Evolutionary conservation across 345 rosid genomes (phyloP).

Genomic region (Dipteronia dyeriana): DNA sequence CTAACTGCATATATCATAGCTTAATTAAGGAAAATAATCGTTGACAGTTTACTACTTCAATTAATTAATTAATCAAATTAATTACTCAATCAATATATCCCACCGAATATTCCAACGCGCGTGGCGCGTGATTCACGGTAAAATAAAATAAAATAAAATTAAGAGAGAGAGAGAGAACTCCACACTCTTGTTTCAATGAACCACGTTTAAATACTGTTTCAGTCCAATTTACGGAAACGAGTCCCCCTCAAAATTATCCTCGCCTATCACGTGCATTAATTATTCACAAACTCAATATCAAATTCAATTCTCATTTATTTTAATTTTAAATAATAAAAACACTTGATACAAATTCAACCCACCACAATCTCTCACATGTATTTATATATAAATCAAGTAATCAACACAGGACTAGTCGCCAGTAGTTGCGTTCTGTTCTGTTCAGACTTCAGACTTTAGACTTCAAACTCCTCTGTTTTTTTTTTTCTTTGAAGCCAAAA

Average conservation of each 20-base stretch:
- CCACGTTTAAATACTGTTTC: conserved; percentile 22
- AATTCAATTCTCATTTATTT: too few species aligned
- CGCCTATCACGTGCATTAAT: conserved; percentile 58
- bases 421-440: neutral
- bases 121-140: neutral
- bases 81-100: too few species aligned
- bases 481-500: neutral
- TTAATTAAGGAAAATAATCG: neutral
- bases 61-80: too few species aligned
- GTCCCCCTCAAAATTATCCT: conserved; percentile 23
- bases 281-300: neutral
- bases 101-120: neutral
- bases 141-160: neutral
- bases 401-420: neutral
- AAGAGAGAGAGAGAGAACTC: neutral
- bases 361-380: neutral
- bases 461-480: conserved; percentile 9
- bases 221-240: conserved; percentile 14
- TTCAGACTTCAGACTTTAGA: conserved; percentile 23
- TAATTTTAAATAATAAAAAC: neutral
- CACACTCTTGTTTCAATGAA: neutral
- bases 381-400: conserved; percentile 14
- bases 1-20: neutral
- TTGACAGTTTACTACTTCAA: neutral
- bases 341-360: neutral